Percentiles rank a stretch among this genome's conserved stretches.
phyloP scores from a whole-genome alignment of 306 rosid genomes.

The Pueraria montana region DNA sequence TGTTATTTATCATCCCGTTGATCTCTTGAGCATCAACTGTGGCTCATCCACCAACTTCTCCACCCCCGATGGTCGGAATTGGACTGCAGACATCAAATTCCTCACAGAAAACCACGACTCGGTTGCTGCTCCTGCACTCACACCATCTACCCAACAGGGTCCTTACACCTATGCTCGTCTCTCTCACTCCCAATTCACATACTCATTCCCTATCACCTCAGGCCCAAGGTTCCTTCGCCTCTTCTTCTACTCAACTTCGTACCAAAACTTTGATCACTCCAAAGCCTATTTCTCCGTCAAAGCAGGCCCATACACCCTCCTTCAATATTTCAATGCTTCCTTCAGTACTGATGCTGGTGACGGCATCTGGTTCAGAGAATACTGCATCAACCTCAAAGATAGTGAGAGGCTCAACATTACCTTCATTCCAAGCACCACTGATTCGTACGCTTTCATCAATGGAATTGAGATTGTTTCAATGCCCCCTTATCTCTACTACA shows the following conservation, averaged over 20 bases:
- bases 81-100: not conserved
- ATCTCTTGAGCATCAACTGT: not conserved
- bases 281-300: constrained; percentile 48
- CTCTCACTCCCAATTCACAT: constrained; percentile 53
- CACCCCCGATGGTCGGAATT: not conserved
- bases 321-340: constrained; percentile 49
- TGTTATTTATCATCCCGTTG: not conserved
- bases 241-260: constrained; percentile 36
- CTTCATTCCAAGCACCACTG: not conserved
- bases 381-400: constrained; percentile 16
- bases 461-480: not conserved
- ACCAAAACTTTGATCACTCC: not conserved
- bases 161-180: constrained; percentile 38
- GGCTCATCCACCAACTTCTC: not conserved
- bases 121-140: not conserved
- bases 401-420: not conserved
- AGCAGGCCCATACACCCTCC: constrained; percentile 42
- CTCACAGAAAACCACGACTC: not conserved
- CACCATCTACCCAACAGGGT: not conserved
- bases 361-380: too few species aligned
- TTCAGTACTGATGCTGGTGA: too few species aligned
- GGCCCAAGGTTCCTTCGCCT: constrained; percentile 46
- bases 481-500: too few species aligned
- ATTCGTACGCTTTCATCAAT: constrained; percentile 4
- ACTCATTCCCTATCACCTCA: constrained; percentile 27